Percentiles rank a stretch among this genome's conserved stretches.
Evolutionary conservation across 202 grass and related monocot species (phyloP).

Genomic region (Setaria viridis): DNA sequence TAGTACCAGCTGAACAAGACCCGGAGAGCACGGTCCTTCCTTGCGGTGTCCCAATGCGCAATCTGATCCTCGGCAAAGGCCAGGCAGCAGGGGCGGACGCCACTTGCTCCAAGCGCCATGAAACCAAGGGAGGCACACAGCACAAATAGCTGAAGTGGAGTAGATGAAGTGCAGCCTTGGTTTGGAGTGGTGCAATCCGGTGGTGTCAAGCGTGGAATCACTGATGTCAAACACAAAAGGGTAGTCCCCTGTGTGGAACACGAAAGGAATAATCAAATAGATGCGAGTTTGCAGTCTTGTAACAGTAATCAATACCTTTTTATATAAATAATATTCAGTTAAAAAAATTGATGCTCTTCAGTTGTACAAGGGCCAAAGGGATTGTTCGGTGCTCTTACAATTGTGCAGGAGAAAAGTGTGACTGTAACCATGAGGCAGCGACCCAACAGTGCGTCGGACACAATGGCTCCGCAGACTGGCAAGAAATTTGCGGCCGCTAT

Average conservation of each 20-base stretch:
- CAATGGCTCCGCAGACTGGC: constrained; percentile 35
- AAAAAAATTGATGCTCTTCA: not conserved
- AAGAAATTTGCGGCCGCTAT: constrained; percentile 40
- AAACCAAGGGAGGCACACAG: constrained; percentile 36
- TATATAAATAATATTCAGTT: not conserved
- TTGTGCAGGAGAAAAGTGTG: constrained; percentile 39
- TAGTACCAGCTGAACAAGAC: constrained; percentile 67
- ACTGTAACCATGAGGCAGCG: constrained; percentile 40
- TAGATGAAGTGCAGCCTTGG: constrained; percentile 4
- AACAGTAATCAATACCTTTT: not conserved
- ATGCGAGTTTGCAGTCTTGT: not conserved
- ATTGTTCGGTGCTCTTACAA: constrained; percentile 14
- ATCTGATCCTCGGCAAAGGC: constrained; percentile 66
- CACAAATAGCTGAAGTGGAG: constrained; percentile 31
- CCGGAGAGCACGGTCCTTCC: constrained; percentile 37
- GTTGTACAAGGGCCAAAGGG: not conserved
- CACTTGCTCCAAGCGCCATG: constrained; percentile 53
- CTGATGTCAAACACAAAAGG: constrained; percentile 38
- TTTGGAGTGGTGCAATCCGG: not conserved
- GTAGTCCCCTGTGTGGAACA: constrained; percentile 23
- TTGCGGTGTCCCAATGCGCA: not conserved
- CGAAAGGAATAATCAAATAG: not conserved
- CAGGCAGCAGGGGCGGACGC: constrained; percentile 47
- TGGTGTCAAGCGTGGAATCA: constrained; percentile 9
- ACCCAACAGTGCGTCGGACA: constrained; percentile 43